Base-by-base conservation (phyloP, 257 asterid genomes). In the Solanum chmielewskii region DNA sequence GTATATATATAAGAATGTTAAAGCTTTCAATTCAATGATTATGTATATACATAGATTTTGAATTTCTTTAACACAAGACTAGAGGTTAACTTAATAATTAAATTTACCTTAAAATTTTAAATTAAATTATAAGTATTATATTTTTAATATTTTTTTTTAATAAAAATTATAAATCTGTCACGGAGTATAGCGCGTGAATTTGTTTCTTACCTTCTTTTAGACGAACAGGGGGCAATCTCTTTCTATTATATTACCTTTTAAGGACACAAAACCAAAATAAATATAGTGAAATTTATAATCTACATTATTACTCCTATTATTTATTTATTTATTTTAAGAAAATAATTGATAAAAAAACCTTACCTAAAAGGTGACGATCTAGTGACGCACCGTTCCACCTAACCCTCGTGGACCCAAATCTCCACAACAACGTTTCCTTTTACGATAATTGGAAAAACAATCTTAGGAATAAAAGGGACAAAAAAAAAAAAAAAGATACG, bases 81-180 rank as follows among this genome's bases (percentile, higher is more conserved):
- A 60, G 69, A 60, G 13, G 1, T 60, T 60, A n/a, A 23, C 13
- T 23, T 2, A 60, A 21, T 3, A 1, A 59, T 3, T 21, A 59
- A 59, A 60, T 60, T 60, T 7, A 60, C 0, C 6, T 60, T n/a
- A 15, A 62, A 4, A 1, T 62, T 62, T n/a, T 7, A 62, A 12
- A 0, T n/a, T 0, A 62, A 62, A 62, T 62, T 0, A 11, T 2
- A 62, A 10, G 3, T 1, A 23, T 0, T 9, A 4, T 23, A 23
- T 62, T 62, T 10, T 52, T 6, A 2, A 15, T 15, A 10, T 23
- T 56, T 2, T 8, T 2, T 4, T 11, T 62, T 11, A 62, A 10
- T 0, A 4, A 62, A 62, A n/a, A 11, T 23, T 9, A 0, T n/a
- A 27, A 4, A 62, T 62, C 0, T 13, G 0, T n/a, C 70, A 20